These are phyloP conservation scores for Rhizopogon vulgaris DNA, from an alignment of 768 basidiomycete genomes.

Conservation along the genomic window DNA sequence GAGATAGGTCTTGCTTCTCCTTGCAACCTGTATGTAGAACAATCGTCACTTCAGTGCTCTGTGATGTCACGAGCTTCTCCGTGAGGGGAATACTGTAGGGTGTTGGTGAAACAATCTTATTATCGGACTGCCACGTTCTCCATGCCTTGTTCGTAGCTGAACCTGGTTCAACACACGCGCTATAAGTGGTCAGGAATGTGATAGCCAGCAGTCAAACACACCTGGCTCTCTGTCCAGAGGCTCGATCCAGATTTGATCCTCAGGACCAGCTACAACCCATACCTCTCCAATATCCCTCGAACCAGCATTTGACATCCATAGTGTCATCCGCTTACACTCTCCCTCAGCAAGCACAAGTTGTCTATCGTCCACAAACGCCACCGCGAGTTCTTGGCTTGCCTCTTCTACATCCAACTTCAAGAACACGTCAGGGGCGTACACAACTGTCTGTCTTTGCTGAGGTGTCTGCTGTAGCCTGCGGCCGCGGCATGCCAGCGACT, in stretches of 20 bases:
- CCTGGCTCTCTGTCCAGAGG: conserved; percentile 16
- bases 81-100: conserved; percentile 44
- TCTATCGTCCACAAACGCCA: conserved; percentile 49
- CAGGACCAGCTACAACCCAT: conserved; percentile 59
- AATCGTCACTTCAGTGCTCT: conserved; percentile 45
- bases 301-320: conserved; percentile 69
- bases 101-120: conserved; percentile 42
- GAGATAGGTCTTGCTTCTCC: conserved; percentile 45
- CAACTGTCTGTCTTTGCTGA: conserved; percentile 57
- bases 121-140: conserved; percentile 42
- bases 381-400: conserved; percentile 56
- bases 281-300: conserved; percentile 53
- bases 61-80: conserved; percentile 38
- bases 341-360: conserved; percentile 57
- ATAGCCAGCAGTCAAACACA: conserved; percentile 8
- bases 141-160: conserved; percentile 10
- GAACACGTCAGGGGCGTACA: conserved; percentile 65
- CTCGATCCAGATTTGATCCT: conserved; percentile 58
- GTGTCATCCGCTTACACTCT: conserved; percentile 47
- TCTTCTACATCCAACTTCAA: conserved; percentile 59
- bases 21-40: conserved; percentile 44
- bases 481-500: conserved; percentile 67
- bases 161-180: conserved; percentile 4
- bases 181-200: background rate
- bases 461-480: conserved; percentile 70